Conservation (phyloP, 2,329 filamentous ascomycete species). For the Aspergillus pseudoglaucus region DNA sequence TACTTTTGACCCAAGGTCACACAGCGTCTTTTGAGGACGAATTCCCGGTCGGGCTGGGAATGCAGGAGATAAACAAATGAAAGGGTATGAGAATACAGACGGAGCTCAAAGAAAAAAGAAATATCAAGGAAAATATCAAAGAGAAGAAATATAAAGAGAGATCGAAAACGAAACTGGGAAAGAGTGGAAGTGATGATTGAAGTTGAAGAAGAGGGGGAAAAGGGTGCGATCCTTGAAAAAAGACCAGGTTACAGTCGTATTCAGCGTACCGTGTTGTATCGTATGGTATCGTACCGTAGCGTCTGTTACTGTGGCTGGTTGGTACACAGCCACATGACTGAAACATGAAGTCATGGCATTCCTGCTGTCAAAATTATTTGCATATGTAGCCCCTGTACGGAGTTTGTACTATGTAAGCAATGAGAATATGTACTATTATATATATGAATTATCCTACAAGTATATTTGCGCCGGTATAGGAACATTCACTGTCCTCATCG, state of each 20-base stretch:
- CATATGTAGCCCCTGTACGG: no score
- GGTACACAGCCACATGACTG: background rate
- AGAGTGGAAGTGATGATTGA: background rate
- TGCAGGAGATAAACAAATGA: no score
- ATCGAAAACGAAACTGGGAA: background rate
- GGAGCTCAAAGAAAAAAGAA: no score
- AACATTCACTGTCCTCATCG: background rate
- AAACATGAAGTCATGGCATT: background rate
- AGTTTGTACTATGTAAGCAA: background rate
- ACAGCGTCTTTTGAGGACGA: no score
- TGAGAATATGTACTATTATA: background rate
- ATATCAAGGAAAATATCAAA: no score
- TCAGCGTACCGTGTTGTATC: background rate
- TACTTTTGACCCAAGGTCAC: no score
- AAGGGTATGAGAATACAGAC: no score
- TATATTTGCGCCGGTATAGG: background rate
- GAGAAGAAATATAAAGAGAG: no score
- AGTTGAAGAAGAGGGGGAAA: background rate
- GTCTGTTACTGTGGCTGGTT: no score
- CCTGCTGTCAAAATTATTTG: no score
- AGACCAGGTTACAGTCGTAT: background rate
- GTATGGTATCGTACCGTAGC: background rate
- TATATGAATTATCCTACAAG: no score
- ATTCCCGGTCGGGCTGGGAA: no score
- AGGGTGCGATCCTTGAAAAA: background rate